Conservation (phyloP, 2,329 filamentous ascomycete genomes). For the Diaporthe nobilis region DNA sequence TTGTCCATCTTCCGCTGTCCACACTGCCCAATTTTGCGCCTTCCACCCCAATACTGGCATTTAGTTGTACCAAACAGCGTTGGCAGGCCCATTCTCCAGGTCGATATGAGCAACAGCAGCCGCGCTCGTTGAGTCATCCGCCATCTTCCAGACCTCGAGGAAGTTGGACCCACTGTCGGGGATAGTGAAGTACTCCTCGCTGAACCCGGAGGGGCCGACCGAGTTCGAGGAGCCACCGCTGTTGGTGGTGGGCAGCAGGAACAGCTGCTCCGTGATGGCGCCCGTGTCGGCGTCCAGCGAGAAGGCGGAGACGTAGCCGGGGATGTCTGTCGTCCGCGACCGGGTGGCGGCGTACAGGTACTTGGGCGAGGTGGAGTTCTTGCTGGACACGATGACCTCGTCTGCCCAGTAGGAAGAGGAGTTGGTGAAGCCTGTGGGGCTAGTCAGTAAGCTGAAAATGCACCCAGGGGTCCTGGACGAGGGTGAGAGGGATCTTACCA, state of each 20-base stretch:
- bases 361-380: constrained; percentile 30
- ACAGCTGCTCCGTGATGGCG: constrained; percentile 49
- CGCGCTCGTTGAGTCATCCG: constrained; percentile 38
- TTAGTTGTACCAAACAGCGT: constrained; percentile 22
- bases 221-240: constrained; percentile 55
- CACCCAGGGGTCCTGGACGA: neutral
- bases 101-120: constrained; percentile 25
- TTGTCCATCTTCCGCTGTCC: no score
- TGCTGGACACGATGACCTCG: constrained; percentile 35
- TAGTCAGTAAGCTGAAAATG: neutral
- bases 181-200: constrained; percentile 51
- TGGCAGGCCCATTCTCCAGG: constrained; percentile 22
- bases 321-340: constrained; percentile 42
- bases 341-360: constrained; percentile 46
- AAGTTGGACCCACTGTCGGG: constrained; percentile 54
- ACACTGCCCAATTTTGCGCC: no score
- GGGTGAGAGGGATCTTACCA: constrained; percentile 31
- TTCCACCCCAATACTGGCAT: neutral
- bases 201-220: constrained; percentile 50
- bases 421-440: constrained; percentile 40
- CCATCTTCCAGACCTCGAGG: constrained; percentile 53
- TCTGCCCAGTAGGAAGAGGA: constrained; percentile 46
- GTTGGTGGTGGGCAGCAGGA: constrained; percentile 49
- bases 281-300: constrained; percentile 46
- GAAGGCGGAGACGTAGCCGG: constrained; percentile 54